Percentiles rank a stretch among this genome's conserved stretches.
Conservation (phyloP, 768 basidiomycete species). For the Pulveroboletus sp. region DNA sequence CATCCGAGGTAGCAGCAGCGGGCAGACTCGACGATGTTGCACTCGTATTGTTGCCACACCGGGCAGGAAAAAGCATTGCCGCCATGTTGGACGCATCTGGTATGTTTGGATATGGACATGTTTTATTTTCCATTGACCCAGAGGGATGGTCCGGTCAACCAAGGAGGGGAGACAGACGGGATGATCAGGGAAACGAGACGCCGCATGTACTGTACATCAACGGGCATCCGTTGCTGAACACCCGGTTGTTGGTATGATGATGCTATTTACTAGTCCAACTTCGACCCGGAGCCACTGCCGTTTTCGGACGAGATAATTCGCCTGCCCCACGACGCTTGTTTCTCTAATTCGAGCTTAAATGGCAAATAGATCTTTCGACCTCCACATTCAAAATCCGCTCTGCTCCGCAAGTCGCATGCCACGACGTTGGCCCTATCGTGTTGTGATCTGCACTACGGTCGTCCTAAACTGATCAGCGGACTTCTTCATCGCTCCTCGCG, state of each 20-base stretch:
- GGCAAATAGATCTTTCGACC: too few relatives aligned
- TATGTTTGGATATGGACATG: slow-evolving; percentile 40
- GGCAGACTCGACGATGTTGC: slow-evolving; percentile 57
- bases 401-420: too few relatives aligned
- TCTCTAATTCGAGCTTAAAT: too few relatives aligned
- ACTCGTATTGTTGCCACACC: slow-evolving; percentile 52
- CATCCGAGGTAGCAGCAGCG: slow-evolving; percentile 49
- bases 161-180: slow-evolving; percentile 13
- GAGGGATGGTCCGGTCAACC: slow-evolving; percentile 27
- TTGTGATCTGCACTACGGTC: too few relatives aligned
- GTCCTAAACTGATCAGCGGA: too few relatives aligned
- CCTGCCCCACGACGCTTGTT: too few relatives aligned
- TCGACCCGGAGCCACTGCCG: too few relatives aligned
- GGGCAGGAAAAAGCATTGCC: slow-evolving; percentile 48
- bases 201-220: slow-evolving; percentile 68
- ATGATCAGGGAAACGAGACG: slow-evolving; percentile 30
- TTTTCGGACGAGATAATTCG: too few relatives aligned
- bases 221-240: slow-evolving; percentile 71
- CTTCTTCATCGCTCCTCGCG: too few relatives aligned
- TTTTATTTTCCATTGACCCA: slow-evolving; percentile 48
- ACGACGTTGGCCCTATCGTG: too few relatives aligned
- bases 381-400: too few relatives aligned
- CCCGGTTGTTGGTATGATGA: slow-evolving; percentile 55
- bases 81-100: slow-evolving; percentile 54
- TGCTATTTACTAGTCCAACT: background rate